phyloP scores from a whole-genome alignment of 768 basidiomycete species.

The Podaxis sp. region DNA sequence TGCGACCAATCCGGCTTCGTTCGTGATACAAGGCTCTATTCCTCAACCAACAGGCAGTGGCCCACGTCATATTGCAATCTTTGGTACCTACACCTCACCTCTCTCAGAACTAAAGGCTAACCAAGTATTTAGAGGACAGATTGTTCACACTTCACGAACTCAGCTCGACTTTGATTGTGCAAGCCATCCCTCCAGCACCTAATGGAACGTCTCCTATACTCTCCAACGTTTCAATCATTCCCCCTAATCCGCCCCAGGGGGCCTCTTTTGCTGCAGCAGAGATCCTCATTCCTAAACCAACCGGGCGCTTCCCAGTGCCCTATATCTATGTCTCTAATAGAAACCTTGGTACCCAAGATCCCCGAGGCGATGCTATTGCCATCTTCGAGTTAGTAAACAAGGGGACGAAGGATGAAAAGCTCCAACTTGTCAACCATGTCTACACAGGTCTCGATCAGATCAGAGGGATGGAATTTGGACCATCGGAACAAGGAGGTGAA shows the following conservation, averaged over 20 bases:
- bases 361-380: constrained; percentile 51
- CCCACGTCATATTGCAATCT: constrained; percentile 44
- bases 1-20: constrained; percentile 44
- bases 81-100: constrained; percentile 32
- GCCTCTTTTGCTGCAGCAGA: constrained; percentile 54
- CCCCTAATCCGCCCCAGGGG: constrained; percentile 29
- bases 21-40: constrained; percentile 58
- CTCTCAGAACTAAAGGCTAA: constrained; percentile 22
- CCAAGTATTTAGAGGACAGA: constrained; percentile 35
- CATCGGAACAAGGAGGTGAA: constrained; percentile 42
- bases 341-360: constrained; percentile 46
- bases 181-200: constrained; percentile 50
- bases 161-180: constrained; percentile 54
- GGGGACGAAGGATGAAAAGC: constrained; percentile 10
- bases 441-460: constrained; percentile 42
- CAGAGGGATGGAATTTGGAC: constrained; percentile 63
- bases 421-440: constrained; percentile 29
- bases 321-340: constrained; percentile 72
- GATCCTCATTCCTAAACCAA: constrained; percentile 55
- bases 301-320: constrained; percentile 42
- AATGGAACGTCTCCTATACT: constrained; percentile 50
- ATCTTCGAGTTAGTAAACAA: constrained; percentile 42
- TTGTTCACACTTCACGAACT: constrained; percentile 57
- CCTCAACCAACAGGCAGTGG: constrained; percentile 62
- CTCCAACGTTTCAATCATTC: constrained; percentile 48